Percentiles rank a stretch among this genome's conserved stretches.
Evolutionary conservation across 2,329 filamentous ascomycete genomes (phyloP).

Genomic region (Stachybotrys chlorohalonatus): DNA sequence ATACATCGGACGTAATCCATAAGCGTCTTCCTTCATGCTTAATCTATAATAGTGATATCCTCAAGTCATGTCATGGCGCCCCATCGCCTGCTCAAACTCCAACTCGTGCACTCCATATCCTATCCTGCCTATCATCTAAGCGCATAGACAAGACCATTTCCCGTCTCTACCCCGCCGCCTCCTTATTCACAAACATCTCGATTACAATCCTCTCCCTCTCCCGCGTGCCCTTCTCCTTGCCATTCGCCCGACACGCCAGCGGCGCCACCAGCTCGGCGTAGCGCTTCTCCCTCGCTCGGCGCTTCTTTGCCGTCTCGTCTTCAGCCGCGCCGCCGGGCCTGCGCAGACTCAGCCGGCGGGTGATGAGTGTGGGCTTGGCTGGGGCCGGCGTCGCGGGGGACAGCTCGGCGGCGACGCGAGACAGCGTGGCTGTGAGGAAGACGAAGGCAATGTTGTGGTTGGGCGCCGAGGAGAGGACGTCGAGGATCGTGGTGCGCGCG

Average conservation of each 20-base stretch:
- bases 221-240: slow-evolving; percentile 49
- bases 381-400: slow-evolving; percentile 25
- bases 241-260: slow-evolving; percentile 48
- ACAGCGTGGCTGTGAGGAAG: slow-evolving; percentile 71
- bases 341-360: slow-evolving; percentile 39
- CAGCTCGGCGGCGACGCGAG: slow-evolving; percentile 41
- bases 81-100: too few species aligned
- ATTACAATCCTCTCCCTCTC: slow-evolving; percentile 59
- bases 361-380: slow-evolving; percentile 17
- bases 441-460: slow-evolving; percentile 86
- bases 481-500: slow-evolving; percentile 51
- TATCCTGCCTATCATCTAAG: too few species aligned
- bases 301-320: slow-evolving; percentile 26
- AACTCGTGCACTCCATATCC: too few species aligned
- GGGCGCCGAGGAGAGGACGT: slow-evolving; percentile 61
- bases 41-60: too few species aligned
- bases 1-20: too few species aligned
- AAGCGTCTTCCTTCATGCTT: too few species aligned
- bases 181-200: slow-evolving; percentile 52
- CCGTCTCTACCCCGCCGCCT: slow-evolving; percentile 4
- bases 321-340: slow-evolving; percentile 11
- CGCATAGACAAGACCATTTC: too few species aligned
- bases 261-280: slow-evolving; percentile 58
- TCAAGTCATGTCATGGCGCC: too few species aligned
- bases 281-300: slow-evolving; percentile 49